Conservation (phyloP, 257 asterid genomes). For the Handroanthus guayacan region DNA sequence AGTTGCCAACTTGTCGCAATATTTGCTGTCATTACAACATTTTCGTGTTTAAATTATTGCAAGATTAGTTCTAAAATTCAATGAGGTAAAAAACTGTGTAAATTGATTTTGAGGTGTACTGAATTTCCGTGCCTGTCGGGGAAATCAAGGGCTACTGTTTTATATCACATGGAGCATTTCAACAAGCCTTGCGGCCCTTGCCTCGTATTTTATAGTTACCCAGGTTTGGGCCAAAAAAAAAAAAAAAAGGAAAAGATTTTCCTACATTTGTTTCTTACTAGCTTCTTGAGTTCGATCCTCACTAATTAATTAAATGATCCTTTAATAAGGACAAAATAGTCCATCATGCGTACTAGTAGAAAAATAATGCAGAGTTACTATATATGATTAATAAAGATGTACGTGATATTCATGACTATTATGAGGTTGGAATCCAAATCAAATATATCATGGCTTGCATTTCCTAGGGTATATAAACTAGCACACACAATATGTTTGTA, state of each 20-base stretch:
- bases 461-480: neutral
- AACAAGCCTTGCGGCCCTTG: neutral
- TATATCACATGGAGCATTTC: slow-evolving; percentile 20
- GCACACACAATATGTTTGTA: too few relatives aligned
- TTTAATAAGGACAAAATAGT: too few relatives aligned
- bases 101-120: slow-evolving; percentile 29
- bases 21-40: slow-evolving; percentile 37
- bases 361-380: too few relatives aligned
- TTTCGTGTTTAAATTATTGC: neutral
- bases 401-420: too few relatives aligned
- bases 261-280: too few relatives aligned
- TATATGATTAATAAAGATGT: too few relatives aligned
- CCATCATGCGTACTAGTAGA: too few relatives aligned
- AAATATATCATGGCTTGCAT: slow-evolving; percentile 8
- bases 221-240: too few relatives aligned
- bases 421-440: too few relatives aligned
- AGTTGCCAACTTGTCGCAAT: slow-evolving; percentile 34
- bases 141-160: slow-evolving; percentile 15
- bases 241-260: too few relatives aligned
- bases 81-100: neutral
- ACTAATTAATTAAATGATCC: too few relatives aligned
- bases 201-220: neutral
- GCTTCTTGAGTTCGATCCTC: too few relatives aligned
- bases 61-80: neutral
- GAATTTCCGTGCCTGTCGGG: slow-evolving; percentile 27